These are phyloP conservation scores for Plasmodium knowlesi DNA, from an alignment of 169 alveolate genomes.

Conservation along the genomic window DNA sequence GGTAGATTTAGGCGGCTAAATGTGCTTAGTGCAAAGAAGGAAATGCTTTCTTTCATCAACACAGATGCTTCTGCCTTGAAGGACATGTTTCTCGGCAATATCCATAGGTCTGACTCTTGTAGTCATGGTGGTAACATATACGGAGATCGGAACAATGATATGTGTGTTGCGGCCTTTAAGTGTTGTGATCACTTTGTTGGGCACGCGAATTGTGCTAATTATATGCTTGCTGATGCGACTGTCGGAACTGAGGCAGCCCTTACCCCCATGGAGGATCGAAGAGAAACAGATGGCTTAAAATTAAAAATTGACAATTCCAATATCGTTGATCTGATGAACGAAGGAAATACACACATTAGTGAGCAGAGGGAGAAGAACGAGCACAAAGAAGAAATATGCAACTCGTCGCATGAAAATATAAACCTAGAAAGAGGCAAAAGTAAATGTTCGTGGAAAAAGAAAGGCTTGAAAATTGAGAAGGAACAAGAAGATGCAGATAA, in stretches of 20 bases:
- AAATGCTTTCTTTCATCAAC: neutral
- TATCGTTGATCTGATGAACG: neutral
- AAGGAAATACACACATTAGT: neutral
- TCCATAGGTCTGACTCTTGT: neutral
- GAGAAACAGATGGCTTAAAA: neutral
- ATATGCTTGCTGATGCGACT: neutral
- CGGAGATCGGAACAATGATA: neutral
- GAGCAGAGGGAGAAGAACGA: neutral
- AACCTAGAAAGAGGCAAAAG: neutral
- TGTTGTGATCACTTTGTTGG: no score
- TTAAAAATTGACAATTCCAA: neutral
- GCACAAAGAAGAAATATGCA: neutral
- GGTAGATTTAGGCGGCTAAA: neutral
- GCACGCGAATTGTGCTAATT: neutral
- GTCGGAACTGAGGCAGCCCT: neutral
- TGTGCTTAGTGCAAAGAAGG: neutral
- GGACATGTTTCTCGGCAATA: neutral
- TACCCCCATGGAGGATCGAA: neutral
- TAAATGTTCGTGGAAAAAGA: neutral
- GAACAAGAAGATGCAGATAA: neutral
- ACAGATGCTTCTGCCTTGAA: neutral
- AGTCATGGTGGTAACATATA: neutral
- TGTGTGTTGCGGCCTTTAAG: no score
- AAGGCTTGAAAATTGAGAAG: neutral
- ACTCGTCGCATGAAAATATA: neutral